phyloP scores from a whole-genome alignment of 2,329 filamentous ascomycete species.

The Fusarium decemcellulare region DNA sequence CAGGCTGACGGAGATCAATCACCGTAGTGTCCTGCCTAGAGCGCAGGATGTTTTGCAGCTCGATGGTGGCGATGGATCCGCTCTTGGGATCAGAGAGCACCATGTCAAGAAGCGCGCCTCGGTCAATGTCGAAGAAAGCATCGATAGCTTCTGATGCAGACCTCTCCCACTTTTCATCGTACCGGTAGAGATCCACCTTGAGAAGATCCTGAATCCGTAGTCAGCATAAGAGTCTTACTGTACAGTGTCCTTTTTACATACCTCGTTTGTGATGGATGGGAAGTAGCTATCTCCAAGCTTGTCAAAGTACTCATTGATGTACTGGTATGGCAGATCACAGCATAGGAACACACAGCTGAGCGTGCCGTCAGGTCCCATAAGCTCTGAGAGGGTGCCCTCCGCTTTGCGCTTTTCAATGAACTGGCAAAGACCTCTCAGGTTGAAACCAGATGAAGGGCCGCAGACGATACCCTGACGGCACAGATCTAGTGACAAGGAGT shows the following conservation, averaged over 20 bases:
- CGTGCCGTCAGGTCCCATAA: constrained; percentile 61
- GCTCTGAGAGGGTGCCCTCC: constrained; percentile 57
- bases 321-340: constrained; percentile 75
- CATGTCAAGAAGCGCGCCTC: constrained; percentile 26
- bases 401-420: constrained; percentile 64
- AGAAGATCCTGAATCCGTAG: constrained; percentile 34
- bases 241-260: constrained; percentile 4
- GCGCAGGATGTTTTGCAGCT: constrained; percentile 24
- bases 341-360: constrained; percentile 72
- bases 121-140: constrained; percentile 33
- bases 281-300: constrained; percentile 66
- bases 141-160: constrained; percentile 25
- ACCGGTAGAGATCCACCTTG: constrained; percentile 42
- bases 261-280: constrained; percentile 62
- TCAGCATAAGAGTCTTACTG: neutral
- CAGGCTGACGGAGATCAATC: constrained; percentile 60
- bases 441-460: constrained; percentile 74
- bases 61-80: neutral
- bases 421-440: constrained; percentile 65
- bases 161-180: constrained; percentile 48
- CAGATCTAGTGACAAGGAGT: constrained; percentile 65
- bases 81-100: constrained; percentile 15
- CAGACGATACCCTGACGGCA: constrained; percentile 71
- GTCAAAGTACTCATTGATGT: constrained; percentile 72
- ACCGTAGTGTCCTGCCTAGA: constrained; percentile 51